Evolutionary conservation across 768 basidiomycete species (phyloP).

Genomic region (Mycena metata): DNA sequence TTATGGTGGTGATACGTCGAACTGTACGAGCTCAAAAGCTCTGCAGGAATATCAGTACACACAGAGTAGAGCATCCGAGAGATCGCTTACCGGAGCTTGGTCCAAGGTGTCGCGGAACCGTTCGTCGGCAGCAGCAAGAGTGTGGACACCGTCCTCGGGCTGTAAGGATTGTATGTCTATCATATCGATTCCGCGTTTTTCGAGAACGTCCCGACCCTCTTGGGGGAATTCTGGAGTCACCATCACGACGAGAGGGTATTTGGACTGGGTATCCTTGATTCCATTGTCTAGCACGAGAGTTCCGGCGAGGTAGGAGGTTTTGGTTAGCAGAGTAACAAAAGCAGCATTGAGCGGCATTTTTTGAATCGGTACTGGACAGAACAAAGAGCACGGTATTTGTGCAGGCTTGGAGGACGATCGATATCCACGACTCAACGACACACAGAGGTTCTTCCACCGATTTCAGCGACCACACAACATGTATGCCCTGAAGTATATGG

Average conservation of each 20-base stretch:
- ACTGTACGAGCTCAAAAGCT: slow-evolving; percentile 77
- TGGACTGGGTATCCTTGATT: slow-evolving; percentile 65
- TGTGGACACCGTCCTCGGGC: slow-evolving; percentile 62
- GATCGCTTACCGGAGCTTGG: slow-evolving; percentile 65
- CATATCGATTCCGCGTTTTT: slow-evolving; percentile 64
- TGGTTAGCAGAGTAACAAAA: slow-evolving; percentile 86
- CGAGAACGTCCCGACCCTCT: slow-evolving; percentile 66
- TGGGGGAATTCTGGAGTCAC: slow-evolving; percentile 70
- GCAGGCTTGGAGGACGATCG: not conserved
- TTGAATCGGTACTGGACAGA: too few relatives aligned
- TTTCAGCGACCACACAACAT: slow-evolving; percentile 5
- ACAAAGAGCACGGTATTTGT: not conserved
- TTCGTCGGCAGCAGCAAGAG: slow-evolving; percentile 57
- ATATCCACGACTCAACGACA: too few relatives aligned
- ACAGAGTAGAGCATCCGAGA: not conserved
- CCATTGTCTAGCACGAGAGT: slow-evolving; percentile 72
- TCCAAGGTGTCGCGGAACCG: slow-evolving; percentile 82
- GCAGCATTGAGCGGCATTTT: slow-evolving; percentile 49
- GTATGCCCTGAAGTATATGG: not conserved
- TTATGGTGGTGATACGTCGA: slow-evolving; percentile 64
- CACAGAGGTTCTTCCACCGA: too few relatives aligned
- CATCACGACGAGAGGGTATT: slow-evolving; percentile 87
- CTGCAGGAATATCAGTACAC: slow-evolving; percentile 41
- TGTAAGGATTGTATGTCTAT: slow-evolving; percentile 71
- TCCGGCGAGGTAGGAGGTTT: slow-evolving; percentile 74